These are phyloP conservation scores for Vitis hybrid DNA, from an alignment of 177 flowering plant genomes.

Conservation along the genomic window DNA sequence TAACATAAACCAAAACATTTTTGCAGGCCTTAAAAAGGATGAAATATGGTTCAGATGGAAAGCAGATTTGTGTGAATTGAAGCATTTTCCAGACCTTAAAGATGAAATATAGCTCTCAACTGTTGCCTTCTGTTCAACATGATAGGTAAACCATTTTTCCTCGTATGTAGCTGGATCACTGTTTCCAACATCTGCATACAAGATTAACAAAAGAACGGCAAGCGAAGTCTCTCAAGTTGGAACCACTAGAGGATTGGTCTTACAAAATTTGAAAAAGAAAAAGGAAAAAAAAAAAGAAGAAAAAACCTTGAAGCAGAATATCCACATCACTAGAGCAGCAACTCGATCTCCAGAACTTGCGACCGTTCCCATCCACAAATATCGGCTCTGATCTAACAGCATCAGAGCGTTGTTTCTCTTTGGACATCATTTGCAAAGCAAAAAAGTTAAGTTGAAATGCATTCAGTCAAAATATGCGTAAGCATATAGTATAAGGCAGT, in stretches of 20 bases:
- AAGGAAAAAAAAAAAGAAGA: not conserved
- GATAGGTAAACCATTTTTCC: constrained; percentile 31
- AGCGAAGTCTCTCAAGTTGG: not conserved
- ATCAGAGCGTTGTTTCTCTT: constrained; percentile 25
- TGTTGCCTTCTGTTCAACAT: constrained; percentile 19
- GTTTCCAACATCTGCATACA: constrained; percentile 25
- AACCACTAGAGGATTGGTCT: not conserved
- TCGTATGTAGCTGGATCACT: constrained; percentile 10
- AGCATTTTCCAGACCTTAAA: too few relatives aligned
- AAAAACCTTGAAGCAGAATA: constrained; percentile 31
- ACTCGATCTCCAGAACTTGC: constrained; percentile 31
- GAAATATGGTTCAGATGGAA: too few relatives aligned
- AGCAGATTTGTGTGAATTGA: too few relatives aligned
- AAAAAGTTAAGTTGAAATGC: not conserved
- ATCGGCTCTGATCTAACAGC: constrained; percentile 32
- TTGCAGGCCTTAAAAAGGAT: too few relatives aligned
- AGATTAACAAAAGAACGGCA: not conserved
- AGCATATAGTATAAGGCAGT: not conserved
- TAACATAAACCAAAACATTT: too few relatives aligned
- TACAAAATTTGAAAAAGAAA: not conserved
- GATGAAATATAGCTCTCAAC: constrained; percentile 26
- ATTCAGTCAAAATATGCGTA: not conserved
- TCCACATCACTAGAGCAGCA: constrained; percentile 12
- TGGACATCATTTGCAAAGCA: not conserved
- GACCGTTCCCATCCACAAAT: constrained; percentile 19